phyloP scores from a whole-genome alignment of 75 land plant species.

The Cunninghamia lanceolata region DNA sequence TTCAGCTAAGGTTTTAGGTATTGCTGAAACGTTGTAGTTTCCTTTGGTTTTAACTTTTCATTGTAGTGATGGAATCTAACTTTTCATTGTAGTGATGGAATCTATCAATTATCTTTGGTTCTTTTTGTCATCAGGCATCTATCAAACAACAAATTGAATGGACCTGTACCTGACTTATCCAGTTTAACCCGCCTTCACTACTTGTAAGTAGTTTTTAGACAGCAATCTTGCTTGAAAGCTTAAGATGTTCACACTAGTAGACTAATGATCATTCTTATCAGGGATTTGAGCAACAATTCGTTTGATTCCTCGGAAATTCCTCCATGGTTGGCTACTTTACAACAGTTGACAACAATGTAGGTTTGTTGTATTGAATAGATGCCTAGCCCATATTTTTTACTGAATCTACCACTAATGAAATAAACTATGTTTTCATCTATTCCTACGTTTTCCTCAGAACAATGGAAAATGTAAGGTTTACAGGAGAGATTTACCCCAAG shows the following conservation, averaged over 20 bases:
- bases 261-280: neutral
- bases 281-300: neutral
- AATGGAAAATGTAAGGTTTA: neutral
- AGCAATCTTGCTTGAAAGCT: neutral
- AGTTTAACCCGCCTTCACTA: neutral
- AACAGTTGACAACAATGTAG: neutral
- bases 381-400: neutral
- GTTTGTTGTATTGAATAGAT: neutral
- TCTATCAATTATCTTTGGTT: too few species aligned
- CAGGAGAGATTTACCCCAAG: neutral
- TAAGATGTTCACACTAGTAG: too few species aligned
- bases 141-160: neutral
- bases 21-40: neutral
- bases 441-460: neutral
- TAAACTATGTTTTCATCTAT: neutral
- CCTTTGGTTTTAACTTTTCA: too few species aligned
- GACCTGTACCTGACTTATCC: neutral
- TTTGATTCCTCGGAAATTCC: neutral
- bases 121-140: neutral
- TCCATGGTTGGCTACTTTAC: neutral
- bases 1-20: neutral
- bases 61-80: too few species aligned
- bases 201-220: neutral
- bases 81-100: too few species aligned
- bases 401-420: neutral